phyloP scores from a whole-genome alignment of 495 filamentous ascomycete species.

The Hypoxylon crocopeplum region DNA sequence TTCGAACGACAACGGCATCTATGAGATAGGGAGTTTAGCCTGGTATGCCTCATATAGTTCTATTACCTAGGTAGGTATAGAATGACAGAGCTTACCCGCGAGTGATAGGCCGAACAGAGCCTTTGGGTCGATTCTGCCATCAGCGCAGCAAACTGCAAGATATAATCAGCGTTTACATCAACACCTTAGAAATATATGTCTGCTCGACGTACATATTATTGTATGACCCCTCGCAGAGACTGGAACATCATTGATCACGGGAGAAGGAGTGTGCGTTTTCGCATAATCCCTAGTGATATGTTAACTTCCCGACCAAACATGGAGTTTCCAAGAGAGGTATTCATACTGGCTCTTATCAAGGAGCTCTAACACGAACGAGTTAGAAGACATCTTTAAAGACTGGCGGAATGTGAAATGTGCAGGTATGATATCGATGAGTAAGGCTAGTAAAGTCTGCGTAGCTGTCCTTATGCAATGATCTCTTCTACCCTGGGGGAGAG shows the following conservation, averaged over 20 bases:
- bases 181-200: not conserved
- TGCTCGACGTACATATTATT: slow-evolving; percentile 1
- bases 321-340: no score
- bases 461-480: no score
- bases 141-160: not conserved
- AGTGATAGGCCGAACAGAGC: not conserved
- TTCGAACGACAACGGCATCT: not conserved
- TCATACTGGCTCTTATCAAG: no score
- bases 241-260: not conserved
- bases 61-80: no score
- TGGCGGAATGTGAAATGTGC: no score
- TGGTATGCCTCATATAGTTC: no score
- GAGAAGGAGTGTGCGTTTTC: slow-evolving; percentile 2
- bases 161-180: not conserved
- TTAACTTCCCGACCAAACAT: no score
- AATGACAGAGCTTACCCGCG: not conserved
- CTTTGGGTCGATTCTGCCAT: not conserved
- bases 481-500: no score
- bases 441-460: no score
- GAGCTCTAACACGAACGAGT: no score
- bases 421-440: no score
- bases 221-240: not conserved
- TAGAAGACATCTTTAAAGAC: no score
- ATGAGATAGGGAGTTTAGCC: not conserved
- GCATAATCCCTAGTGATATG: slow-evolving; percentile 3